A percentile compares a stretch with the other conserved stretches of the same genome.
These are phyloP conservation scores for Mycena belliarum DNA, from an alignment of 768 basidiomycete species.

Conservation along the genomic window DNA sequence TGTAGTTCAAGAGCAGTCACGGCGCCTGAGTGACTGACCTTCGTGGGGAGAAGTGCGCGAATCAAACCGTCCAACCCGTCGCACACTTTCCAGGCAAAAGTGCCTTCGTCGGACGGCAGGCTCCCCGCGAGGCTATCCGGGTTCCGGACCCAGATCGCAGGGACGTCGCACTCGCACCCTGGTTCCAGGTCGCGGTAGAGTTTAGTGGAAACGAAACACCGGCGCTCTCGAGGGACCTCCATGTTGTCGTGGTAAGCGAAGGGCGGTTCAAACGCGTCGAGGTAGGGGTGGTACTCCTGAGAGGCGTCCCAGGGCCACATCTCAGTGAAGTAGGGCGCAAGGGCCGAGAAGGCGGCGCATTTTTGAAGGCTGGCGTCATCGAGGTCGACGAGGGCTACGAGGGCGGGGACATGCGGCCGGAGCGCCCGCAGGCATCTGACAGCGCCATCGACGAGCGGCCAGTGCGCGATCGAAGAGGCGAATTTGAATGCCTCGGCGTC, in stretches of 20 bases:
- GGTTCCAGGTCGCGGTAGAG: not conserved
- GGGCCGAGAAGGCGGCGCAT: not conserved
- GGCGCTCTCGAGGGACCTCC: not conserved
- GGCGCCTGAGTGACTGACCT: too few species aligned
- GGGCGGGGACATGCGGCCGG: not conserved
- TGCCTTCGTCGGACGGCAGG: too few species aligned
- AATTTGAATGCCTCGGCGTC: not conserved
- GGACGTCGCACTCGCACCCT: not conserved
- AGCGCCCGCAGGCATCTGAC: not conserved
- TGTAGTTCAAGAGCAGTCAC: too few species aligned
- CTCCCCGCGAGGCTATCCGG: not conserved
- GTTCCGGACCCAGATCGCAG: not conserved
- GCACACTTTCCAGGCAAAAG: too few species aligned
- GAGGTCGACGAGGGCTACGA: not conserved
- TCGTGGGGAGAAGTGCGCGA: too few species aligned
- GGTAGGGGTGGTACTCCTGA: not conserved
- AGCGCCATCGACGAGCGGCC: conserved; percentile 1
- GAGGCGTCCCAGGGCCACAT: not conserved
- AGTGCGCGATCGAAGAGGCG: not conserved
- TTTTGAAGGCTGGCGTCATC: not conserved
- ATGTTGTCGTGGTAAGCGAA: not conserved
- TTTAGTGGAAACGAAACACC: not conserved
- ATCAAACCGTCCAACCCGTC: too few species aligned
- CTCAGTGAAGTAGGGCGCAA: not conserved
- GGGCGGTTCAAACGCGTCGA: not conserved